Conservation (phyloP, 345 rosid genomes). For the Salix dunnii region DNA sequence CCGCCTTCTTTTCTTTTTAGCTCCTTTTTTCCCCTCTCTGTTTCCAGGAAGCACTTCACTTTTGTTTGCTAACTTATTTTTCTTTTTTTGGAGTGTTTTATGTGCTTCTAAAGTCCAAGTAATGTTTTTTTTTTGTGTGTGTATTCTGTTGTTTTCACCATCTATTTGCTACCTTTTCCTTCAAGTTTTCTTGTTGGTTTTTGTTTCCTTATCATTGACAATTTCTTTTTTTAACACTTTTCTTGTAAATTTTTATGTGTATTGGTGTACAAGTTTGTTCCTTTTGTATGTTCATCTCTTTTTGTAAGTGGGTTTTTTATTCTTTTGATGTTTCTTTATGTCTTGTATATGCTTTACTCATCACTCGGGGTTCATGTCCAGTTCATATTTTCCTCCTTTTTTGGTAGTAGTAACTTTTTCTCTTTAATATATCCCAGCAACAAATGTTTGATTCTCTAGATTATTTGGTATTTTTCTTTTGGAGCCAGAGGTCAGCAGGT, state of each 20-base stretch:
- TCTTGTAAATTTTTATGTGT: neutral
- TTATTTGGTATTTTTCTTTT: conserved; percentile 5
- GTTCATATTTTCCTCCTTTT: conserved; percentile 3
- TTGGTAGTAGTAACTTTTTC: neutral
- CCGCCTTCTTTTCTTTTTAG: neutral
- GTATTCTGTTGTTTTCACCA: neutral
- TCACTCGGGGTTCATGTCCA: neutral
- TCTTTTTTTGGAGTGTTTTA: neutral
- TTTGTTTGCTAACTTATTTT: neutral
- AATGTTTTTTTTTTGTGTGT: neutral
- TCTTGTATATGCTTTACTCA: neutral
- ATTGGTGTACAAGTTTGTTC: conserved; percentile 17
- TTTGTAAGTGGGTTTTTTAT: conserved; percentile 14
- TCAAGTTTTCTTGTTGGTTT: neutral
- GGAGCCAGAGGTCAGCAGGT: conserved; percentile 11
- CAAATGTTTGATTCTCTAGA: neutral
- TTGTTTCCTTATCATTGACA: neutral
- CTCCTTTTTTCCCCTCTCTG: neutral
- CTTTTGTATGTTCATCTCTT: conserved; percentile 18
- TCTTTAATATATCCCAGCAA: neutral
- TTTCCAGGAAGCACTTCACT: neutral
- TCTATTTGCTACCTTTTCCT: neutral
- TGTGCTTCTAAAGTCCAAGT: neutral
- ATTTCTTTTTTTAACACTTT: neutral
- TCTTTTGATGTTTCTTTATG: conserved; percentile 2